phyloP scores from a whole-genome alignment of 2,329 filamentous ascomycete genomes.

The Cercospora beticola region DNA sequence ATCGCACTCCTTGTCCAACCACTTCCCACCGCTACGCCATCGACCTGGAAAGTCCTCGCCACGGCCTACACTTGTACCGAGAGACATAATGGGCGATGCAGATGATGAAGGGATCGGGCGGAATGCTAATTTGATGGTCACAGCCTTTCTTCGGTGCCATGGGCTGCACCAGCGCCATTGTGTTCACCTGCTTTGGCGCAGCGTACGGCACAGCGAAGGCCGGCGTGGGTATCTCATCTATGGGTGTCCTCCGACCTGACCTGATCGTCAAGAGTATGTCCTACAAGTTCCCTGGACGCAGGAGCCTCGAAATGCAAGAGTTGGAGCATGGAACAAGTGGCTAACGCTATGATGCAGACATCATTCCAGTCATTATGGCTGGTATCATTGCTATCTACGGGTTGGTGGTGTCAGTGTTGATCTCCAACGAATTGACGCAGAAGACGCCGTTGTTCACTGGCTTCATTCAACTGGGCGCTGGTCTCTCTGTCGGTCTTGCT shows the following conservation, averaged over 20 bases:
- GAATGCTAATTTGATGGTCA: slow-evolving; percentile 18
- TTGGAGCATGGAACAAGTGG: not conserved
- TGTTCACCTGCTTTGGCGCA: slow-evolving; percentile 94
- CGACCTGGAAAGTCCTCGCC: not conserved
- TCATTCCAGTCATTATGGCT: slow-evolving; percentile 99
- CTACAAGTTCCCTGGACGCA: slow-evolving; percentile 4
- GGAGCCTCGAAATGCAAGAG: not conserved
- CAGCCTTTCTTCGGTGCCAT: slow-evolving; percentile 95
- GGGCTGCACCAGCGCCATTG: slow-evolving; percentile 92
- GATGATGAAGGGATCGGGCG: slow-evolving; percentile 3
- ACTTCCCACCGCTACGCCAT: not conserved
- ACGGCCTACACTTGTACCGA: not conserved
- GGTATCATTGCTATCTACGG: slow-evolving; percentile 99
- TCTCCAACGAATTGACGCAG: slow-evolving; percentile 54
- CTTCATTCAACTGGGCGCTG: slow-evolving; percentile 56
- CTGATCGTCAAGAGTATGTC: slow-evolving; percentile 97
- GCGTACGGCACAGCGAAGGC: slow-evolving; percentile 99
- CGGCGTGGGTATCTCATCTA: slow-evolving; percentile 95
- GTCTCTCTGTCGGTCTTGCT: slow-evolving; percentile 50
- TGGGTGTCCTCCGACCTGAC: slow-evolving; percentile 97
- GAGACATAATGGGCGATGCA: not conserved
- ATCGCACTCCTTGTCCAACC: slow-evolving; percentile 4
- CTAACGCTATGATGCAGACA: slow-evolving; percentile 61
- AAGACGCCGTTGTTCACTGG: slow-evolving; percentile 50
- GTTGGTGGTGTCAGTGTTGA: slow-evolving; percentile 55